phyloP scores from a whole-genome alignment of 371 early-diverging fungal species.

The Fennellomyces sp. region DNA sequence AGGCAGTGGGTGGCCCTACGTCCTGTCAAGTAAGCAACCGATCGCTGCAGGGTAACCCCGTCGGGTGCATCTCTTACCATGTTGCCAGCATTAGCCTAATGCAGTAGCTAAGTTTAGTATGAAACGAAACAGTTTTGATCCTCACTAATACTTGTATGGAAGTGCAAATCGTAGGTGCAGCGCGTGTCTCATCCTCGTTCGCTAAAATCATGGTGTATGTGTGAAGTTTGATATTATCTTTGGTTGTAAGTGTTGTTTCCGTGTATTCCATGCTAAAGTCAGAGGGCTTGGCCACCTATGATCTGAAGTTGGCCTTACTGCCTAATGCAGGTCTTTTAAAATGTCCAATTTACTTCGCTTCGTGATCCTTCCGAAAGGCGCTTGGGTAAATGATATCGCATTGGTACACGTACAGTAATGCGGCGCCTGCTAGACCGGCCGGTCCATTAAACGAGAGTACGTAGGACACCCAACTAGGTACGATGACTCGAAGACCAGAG shows the following conservation, averaged over 20 bases:
- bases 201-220: conserved; percentile 78
- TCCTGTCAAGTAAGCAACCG: no score
- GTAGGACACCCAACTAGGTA: conserved; percentile 27
- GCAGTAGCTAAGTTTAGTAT: neutral
- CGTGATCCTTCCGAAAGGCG: conserved; percentile 78
- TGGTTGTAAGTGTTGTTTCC: conserved; percentile 79
- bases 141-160: conserved; percentile 72
- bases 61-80: conserved; percentile 73
- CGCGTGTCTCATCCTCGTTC: conserved; percentile 55
- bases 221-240: conserved; percentile 78
- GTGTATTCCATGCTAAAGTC: conserved; percentile 69
- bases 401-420: conserved; percentile 50
- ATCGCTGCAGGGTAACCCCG: no score
- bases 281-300: conserved; percentile 75
- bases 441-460: conserved; percentile 24
- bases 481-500: conserved; percentile 11
- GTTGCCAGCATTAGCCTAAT: conserved; percentile 92
- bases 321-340: no score
- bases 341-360: conserved; percentile 52
- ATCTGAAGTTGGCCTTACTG: neutral
- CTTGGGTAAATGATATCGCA: conserved; percentile 87
- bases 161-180: conserved; percentile 81
- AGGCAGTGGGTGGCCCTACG: conserved; percentile 90
- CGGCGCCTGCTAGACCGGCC: conserved; percentile 24
- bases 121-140: no score